These are phyloP conservation scores for Pseudogymnoascus sp. DNA, from an alignment of 2,329 filamentous ascomycete species.

Conservation along the genomic window DNA sequence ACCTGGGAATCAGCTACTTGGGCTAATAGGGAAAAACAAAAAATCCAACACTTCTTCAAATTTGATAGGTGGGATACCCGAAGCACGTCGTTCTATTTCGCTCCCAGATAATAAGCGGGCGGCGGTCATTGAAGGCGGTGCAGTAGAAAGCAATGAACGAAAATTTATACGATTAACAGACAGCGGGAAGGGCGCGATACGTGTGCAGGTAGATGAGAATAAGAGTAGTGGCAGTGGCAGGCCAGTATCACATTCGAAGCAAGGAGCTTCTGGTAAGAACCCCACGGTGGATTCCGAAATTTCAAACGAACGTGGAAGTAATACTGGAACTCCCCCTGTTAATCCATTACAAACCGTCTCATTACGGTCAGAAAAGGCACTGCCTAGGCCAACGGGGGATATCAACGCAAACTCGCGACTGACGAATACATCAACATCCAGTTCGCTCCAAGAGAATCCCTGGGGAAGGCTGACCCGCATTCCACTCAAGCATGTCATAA, in stretches of 20 bases:
- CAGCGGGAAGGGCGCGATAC: background rate
- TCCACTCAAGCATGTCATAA: background rate
- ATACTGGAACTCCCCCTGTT: background rate
- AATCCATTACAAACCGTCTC: background rate
- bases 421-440: background rate
- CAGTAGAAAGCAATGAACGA: background rate
- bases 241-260: background rate
- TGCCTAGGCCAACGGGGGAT: background rate
- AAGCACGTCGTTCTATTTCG: background rate
- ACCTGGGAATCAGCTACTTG: background rate
- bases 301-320: background rate
- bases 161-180: background rate
- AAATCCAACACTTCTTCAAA: background rate
- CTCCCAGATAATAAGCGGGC: background rate
- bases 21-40: background rate
- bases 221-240: background rate
- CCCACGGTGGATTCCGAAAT: background rate
- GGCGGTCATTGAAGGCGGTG: background rate
- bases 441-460: background rate
- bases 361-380: background rate
- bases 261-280: background rate
- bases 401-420: background rate
- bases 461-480: background rate
- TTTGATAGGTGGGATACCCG: background rate
- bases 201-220: background rate